A percentile compares a stretch with the other conserved stretches of the same genome.
phyloP scores from a whole-genome alignment of 208 protist genomes.

The Leishmania tarentolae region DNA sequence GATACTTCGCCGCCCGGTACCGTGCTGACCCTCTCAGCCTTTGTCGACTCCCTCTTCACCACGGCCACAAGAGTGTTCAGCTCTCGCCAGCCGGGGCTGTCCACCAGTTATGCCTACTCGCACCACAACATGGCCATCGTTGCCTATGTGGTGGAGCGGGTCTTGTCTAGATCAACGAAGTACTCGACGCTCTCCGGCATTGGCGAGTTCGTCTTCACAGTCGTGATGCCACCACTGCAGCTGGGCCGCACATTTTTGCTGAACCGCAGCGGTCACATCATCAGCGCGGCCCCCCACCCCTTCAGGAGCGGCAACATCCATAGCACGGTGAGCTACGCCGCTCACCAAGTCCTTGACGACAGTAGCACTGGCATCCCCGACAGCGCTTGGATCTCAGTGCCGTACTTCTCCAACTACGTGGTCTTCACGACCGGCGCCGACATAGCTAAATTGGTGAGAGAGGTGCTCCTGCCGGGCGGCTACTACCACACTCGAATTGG shows the following conservation, averaged over 20 bases:
- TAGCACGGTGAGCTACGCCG: slow-evolving; percentile 10
- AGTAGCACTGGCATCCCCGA: slow-evolving; percentile 8
- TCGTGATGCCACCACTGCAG: slow-evolving; percentile 44
- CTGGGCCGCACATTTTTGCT: slow-evolving; percentile 57
- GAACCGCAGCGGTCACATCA: slow-evolving; percentile 19
- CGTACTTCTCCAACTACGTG: slow-evolving; percentile 67
- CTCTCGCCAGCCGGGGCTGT: slow-evolving; percentile 21
- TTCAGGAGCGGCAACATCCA: background rate
- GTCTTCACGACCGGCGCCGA: slow-evolving; percentile 57
- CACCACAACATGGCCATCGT: slow-evolving; percentile 59
- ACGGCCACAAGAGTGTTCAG: slow-evolving; percentile 12
- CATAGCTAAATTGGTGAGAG: slow-evolving; percentile 24
- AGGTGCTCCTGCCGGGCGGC: slow-evolving; percentile 37
- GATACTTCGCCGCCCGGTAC: slow-evolving; percentile 11
- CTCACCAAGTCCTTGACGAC: slow-evolving; percentile 38
- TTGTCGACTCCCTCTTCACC: slow-evolving; percentile 43
- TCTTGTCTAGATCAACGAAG: slow-evolving; percentile 22
- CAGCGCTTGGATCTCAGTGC: slow-evolving; percentile 39
- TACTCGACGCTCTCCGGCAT: slow-evolving; percentile 14
- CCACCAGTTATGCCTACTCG: slow-evolving; percentile 40
- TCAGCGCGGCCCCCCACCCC: slow-evolving; percentile 35
- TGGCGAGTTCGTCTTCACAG: slow-evolving; percentile 46
- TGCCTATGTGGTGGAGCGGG: slow-evolving; percentile 54
- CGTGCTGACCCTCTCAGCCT: slow-evolving; percentile 27
- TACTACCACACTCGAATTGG: slow-evolving; percentile 33